Evolutionary conservation across 176 grass and related monocot species (phyloP).

Genomic region (Neostapfia colusana): DNA sequence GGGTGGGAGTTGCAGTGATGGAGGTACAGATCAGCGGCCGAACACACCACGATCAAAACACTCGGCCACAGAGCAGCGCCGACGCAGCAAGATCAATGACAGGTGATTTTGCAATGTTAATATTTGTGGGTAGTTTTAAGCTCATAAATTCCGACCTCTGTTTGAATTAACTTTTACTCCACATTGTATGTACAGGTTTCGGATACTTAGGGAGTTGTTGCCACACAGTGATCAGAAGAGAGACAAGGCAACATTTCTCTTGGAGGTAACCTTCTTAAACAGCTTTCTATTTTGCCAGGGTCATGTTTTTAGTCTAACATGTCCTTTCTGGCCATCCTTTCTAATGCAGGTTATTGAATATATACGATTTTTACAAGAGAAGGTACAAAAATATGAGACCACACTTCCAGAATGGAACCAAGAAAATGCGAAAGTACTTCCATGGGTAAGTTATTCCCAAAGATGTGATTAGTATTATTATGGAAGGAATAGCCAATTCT

Average conservation of each 20-base stretch:
- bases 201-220: constrained; percentile 94
- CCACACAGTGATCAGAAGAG: constrained; percentile 98
- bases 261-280: constrained; percentile 61
- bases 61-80: constrained; percentile 88
- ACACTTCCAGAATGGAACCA: constrained; percentile 78
- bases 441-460: constrained; percentile 71
- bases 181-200: constrained; percentile 70
- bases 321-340: constrained; percentile 28
- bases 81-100: constrained; percentile 98
- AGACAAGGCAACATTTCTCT: constrained; percentile 95
- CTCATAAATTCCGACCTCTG: background rate
- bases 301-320: constrained; percentile 17
- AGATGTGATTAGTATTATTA: constrained; percentile 17
- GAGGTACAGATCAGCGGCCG: constrained; percentile 74
- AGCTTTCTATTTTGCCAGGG: background rate
- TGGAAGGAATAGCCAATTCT: constrained; percentile 27
- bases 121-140: background rate
- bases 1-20: constrained; percentile 64
- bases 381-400: constrained; percentile 59
- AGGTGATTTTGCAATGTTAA: constrained; percentile 52
- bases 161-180: constrained; percentile 13
- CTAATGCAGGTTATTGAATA: constrained; percentile 70
- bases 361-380: constrained; percentile 95
- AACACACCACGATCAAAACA: constrained; percentile 91
- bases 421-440: constrained; percentile 82